A percentile compares a stretch with the other conserved stretches of the same genome.
Evolutionary conservation across 768 basidiomycete species (phyloP).

Genomic region (Suillus discolor): DNA sequence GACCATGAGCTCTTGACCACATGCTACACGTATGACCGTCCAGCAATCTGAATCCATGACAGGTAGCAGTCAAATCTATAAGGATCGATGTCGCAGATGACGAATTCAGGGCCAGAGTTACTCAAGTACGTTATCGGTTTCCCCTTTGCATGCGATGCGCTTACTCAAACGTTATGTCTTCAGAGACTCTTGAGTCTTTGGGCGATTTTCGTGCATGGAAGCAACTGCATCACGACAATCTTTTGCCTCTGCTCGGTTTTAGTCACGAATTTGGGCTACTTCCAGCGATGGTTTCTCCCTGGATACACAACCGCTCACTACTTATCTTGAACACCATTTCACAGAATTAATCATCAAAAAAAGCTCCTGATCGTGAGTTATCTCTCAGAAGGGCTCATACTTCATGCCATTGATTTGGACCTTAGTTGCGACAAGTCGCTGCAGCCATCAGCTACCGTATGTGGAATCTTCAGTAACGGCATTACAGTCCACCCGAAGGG

Average conservation of each 20-base stretch:
- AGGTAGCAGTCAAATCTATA: too few relatives aligned
- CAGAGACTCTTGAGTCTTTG: slow-evolving; percentile 18
- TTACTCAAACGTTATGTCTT: too few relatives aligned
- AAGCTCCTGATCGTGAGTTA: slow-evolving; percentile 20
- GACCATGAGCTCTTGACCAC: background rate
- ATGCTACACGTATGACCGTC: too few relatives aligned
- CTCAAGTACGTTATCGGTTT: too few relatives aligned
- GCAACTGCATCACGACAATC: slow-evolving; percentile 27
- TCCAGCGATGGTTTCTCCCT: slow-evolving; percentile 36
- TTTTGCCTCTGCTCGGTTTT: slow-evolving; percentile 32
- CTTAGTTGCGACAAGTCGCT: slow-evolving; percentile 10
- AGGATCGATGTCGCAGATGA: too few relatives aligned
- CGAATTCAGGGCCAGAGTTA: too few relatives aligned
- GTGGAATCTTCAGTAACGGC: background rate
- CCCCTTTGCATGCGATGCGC: too few relatives aligned
- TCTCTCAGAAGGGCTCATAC: background rate
- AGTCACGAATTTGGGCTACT: slow-evolving; percentile 31
- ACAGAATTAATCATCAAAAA: slow-evolving; percentile 5
- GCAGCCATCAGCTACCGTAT: slow-evolving; percentile 24
- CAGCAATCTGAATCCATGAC: too few relatives aligned
- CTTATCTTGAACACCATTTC: slow-evolving; percentile 21
- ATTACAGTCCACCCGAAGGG: slow-evolving; percentile 17
- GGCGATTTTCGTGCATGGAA: slow-evolving; percentile 27
- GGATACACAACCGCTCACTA: slow-evolving; percentile 31
- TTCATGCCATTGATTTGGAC: background rate